These are phyloP conservation scores for Liquidambar formosana DNA, from an alignment of 164 flowering plant species.

Conservation along the genomic window DNA sequence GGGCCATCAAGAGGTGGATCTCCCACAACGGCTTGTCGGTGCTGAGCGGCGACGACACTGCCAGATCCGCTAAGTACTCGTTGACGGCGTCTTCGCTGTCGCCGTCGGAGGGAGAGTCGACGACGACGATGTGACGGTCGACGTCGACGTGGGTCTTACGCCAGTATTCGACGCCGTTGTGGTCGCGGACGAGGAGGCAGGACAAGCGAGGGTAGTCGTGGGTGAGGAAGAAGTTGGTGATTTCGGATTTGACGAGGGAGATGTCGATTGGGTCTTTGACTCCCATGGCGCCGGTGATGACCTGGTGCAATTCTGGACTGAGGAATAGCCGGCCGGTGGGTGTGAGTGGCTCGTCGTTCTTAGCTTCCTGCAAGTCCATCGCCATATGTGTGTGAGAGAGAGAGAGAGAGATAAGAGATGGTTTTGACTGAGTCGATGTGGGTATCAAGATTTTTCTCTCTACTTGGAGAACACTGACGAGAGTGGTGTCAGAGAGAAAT, in stretches of 20 bases:
- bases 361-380: constrained; percentile 15
- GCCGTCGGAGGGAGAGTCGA: constrained; percentile 7
- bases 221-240: constrained; percentile 33
- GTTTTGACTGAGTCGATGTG: too few relatives aligned
- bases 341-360: constrained; percentile 45
- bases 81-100: constrained; percentile 38
- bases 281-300: constrained; percentile 47
- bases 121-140: constrained; percentile 46
- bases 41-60: constrained; percentile 45
- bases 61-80: too few relatives aligned
- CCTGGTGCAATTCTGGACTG: constrained; percentile 37
- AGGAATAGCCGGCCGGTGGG: constrained; percentile 60
- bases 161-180: constrained; percentile 56
- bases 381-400: too few relatives aligned
- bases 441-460: too few relatives aligned
- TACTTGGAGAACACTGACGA: too few relatives aligned
- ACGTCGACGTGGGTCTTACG: constrained; percentile 38
- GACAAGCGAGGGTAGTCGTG: constrained; percentile 63
- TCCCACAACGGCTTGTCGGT: constrained; percentile 72
- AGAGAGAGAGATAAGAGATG: too few relatives aligned
- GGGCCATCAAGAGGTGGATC: constrained; percentile 44
- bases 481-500: too few relatives aligned
- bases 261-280: constrained; percentile 33
- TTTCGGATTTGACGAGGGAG: constrained; percentile 25
- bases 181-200: constrained; percentile 51